A percentile compares a stretch with the other conserved stretches of the same genome.
Evolutionary conservation across 352 stramenopile genomes (phyloP).

Genomic region (Globisporangium cylindrosporum): DNA sequence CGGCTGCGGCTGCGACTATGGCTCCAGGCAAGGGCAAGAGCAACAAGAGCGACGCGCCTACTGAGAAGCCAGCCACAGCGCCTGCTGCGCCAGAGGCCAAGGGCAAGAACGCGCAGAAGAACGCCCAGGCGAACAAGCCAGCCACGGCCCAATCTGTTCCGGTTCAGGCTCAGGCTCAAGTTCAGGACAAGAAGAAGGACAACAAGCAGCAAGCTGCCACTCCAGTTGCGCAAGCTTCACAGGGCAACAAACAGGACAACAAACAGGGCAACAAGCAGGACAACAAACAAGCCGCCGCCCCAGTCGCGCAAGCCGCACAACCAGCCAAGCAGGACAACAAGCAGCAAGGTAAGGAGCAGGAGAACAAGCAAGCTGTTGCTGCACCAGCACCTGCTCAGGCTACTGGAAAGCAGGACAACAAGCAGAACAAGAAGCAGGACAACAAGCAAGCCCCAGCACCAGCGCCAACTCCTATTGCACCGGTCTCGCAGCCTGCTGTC

Average conservation of each 20-base stretch:
- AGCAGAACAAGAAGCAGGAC: conserved; percentile 11
- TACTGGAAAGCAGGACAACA: conserved; percentile 3
- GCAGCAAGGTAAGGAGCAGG: too few relatives aligned
- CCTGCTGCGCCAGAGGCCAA: neutral
- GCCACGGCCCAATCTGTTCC: neutral
- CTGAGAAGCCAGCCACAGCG: neutral
- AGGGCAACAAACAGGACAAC: conserved; percentile 1
- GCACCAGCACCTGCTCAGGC: too few relatives aligned
- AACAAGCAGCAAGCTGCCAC: too few relatives aligned
- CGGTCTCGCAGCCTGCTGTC: neutral
- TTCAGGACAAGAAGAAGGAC: neutral
- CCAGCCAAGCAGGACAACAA: neutral
- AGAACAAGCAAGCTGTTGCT: too few relatives aligned
- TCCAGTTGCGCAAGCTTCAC: too few relatives aligned
- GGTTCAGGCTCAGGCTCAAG: neutral
- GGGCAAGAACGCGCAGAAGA: conserved; percentile 9
- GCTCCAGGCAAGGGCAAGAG: neutral
- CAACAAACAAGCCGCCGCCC: conserved; percentile 4
- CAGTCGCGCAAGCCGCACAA: neutral
- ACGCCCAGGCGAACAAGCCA: conserved; percentile 3
- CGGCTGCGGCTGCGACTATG: neutral
- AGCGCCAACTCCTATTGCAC: neutral
- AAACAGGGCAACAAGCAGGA: conserved; percentile 4
- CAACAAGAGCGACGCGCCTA: neutral
- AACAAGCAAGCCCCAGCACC: neutral